phyloP scores from a whole-genome alignment of 768 basidiomycete species.

The Hypsizygus marmoreus region DNA sequence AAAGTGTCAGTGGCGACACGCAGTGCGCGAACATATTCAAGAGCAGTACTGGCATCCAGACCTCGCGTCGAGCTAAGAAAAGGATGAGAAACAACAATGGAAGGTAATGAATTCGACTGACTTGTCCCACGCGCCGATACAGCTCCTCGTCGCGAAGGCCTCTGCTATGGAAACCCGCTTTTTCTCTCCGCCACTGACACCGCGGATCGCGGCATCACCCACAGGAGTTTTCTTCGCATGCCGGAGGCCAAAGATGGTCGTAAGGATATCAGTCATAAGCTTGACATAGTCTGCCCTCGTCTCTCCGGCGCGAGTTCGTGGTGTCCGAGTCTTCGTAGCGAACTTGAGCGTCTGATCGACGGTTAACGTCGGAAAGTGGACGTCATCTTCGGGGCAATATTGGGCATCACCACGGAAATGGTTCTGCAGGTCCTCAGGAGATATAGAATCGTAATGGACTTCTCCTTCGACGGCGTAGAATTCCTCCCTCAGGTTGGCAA shows the following conservation, averaged over 20 bases:
- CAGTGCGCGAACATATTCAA: slow-evolving; percentile 71
- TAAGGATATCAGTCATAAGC: slow-evolving; percentile 53
- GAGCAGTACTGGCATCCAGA: slow-evolving; percentile 68
- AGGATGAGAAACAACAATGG: background rate
- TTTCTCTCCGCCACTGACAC: slow-evolving; percentile 57
- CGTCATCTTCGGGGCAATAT: slow-evolving; percentile 83
- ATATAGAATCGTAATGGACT: slow-evolving; percentile 75
- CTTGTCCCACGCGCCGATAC: slow-evolving; percentile 45
- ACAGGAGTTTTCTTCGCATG: slow-evolving; percentile 68
- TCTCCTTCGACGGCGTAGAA: slow-evolving; percentile 72
- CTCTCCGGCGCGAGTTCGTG: slow-evolving; percentile 48
- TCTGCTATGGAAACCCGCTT: slow-evolving; percentile 70
- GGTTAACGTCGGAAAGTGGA: slow-evolving; percentile 82
- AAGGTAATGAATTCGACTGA: slow-evolving; percentile 5
- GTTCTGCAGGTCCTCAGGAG: slow-evolving; percentile 60
- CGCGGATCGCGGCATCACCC: slow-evolving; percentile 64
- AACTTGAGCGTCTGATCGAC: slow-evolving; percentile 76
- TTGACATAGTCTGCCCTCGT: slow-evolving; percentile 44
- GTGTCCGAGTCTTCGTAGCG: slow-evolving; percentile 67
- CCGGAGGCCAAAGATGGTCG: slow-evolving; percentile 74
- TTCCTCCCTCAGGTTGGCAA: slow-evolving; percentile 74
- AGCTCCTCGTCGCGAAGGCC: slow-evolving; percentile 54
- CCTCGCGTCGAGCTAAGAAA: slow-evolving; percentile 62
- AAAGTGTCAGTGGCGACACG: slow-evolving; percentile 63
- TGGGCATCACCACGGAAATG: slow-evolving; percentile 78